A percentile compares a stretch with the other conserved stretches of the same genome.
Conservation (phyloP, 257 asterid genomes). For the Scutellaria barbata region DNA sequence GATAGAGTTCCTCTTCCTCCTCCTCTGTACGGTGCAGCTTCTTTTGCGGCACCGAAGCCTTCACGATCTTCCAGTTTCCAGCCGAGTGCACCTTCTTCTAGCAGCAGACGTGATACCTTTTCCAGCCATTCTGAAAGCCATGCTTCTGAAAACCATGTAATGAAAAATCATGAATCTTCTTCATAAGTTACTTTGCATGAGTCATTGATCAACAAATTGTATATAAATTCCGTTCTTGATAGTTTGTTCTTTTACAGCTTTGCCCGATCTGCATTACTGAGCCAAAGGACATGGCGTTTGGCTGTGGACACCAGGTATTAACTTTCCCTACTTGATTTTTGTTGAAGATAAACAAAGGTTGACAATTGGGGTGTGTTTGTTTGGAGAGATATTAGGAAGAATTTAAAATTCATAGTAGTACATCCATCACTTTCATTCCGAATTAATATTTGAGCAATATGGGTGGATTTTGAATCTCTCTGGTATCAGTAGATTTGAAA, state of each 20-base stretch:
- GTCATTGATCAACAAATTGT: not conserved
- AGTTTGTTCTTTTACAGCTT: conserved; percentile 51
- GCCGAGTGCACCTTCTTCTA: conserved; percentile 76
- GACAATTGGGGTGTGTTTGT: no score
- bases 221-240: not conserved
- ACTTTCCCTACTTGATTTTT: conserved; percentile 7
- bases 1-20: conserved; percentile 90
- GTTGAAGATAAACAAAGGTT: not conserved
- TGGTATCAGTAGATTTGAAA: not conserved
- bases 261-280: conserved; percentile 86
- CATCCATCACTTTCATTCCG: no score
- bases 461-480: no score
- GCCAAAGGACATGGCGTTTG: conserved; percentile 91
- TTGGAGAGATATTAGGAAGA: no score
- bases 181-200: not conserved
- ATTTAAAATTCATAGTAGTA: no score
- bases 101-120: conserved; percentile 40
- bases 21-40: conserved; percentile 68
- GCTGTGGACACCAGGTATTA: conserved; percentile 94
- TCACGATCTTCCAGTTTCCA: conserved; percentile 53
- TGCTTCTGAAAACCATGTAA: conserved; percentile 73
- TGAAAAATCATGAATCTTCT: conserved; percentile 6
- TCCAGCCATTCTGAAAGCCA: conserved; percentile 51
- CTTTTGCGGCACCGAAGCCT: conserved; percentile 60
- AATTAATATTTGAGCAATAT: no score